Percentiles rank a stretch among this genome's conserved stretches.
phyloP scores from a whole-genome alignment of 352 stramenopile species.

The Pythium monospermum region DNA sequence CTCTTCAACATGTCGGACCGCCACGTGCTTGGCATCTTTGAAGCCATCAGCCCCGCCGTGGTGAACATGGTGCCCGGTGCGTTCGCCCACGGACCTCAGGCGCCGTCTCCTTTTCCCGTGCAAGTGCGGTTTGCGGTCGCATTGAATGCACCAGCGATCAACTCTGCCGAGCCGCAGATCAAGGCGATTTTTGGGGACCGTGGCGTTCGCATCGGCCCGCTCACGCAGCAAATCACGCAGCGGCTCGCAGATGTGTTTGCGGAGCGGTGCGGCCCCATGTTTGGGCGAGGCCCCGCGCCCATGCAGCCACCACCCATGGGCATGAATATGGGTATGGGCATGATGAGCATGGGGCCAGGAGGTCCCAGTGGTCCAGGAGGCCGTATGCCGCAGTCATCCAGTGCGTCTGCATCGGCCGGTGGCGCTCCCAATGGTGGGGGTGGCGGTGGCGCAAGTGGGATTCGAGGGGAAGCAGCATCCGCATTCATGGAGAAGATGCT shows the following conservation, averaged over 20 bases:
- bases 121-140: conserved; percentile 68
- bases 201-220: conserved; percentile 46
- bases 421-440: conserved; percentile 9
- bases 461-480: conserved; percentile 17
- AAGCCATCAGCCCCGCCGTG: conserved; percentile 68
- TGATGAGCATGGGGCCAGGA: conserved; percentile 2
- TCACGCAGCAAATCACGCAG: conserved; percentile 64
- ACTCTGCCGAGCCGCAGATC: conserved; percentile 61
- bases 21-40: conserved; percentile 83
- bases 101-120: conserved; percentile 62
- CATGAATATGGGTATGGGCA: conserved; percentile 11
- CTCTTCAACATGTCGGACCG: conserved; percentile 81
- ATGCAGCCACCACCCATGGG: conserved; percentile 24
- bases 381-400: conserved; percentile 6
- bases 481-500: conserved; percentile 68
- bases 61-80: conserved; percentile 77
- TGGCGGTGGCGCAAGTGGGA: conserved; percentile 5
- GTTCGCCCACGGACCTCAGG: conserved; percentile 52
- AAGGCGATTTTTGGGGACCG: conserved; percentile 63
- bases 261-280: conserved; percentile 49
- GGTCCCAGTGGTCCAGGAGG: conserved; percentile 4
- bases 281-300: conserved; percentile 24
- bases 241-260: conserved; percentile 68
- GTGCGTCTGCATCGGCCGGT: conserved; percentile 5
- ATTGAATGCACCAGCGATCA: conserved; percentile 69